Base-by-base conservation (phyloP, 371 early-diverging fungal genomes). In the Rhizomucor pusillus region DNA sequence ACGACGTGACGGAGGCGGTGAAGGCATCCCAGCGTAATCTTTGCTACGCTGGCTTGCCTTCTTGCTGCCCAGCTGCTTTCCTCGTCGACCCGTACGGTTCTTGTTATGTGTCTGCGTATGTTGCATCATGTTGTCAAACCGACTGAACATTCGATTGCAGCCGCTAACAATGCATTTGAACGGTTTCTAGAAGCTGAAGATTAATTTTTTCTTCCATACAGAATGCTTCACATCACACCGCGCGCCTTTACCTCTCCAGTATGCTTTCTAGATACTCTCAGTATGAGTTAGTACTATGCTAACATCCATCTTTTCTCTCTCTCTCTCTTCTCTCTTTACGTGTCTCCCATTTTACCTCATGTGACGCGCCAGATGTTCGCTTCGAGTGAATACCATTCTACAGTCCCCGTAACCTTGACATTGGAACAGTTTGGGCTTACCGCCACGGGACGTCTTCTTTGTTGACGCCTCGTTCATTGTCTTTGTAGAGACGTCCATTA, bases 41-140 rank as follows among this genome's bases (percentile, higher is more conserved):
- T 46, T 13, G 41, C 14, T 41, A 41, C 19, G 41, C 16, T 16
- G 14, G 3, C 19, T 5, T 12, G 5, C 16, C 41, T 41, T 14
- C 43, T 56, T 48, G 9, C 23, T n/a, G 10, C 16, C 52, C 5
- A n/a, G 22, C n/a, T 19, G 40, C 24, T 52, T 50, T 10, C 36
- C 18, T 13, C 48, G 47, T 41, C 55, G 33, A 13, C 48, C 35
- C 5, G 45, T 22, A 5, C 37, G 29, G 25, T 23, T 45, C 29
- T 57, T 57, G 16, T 73, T 66, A 48, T 82, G 83, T 0, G 80
- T 82, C 25, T 80, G 80, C 7, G 80, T 82, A 52, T 82, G 83
- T 48, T 82, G 83, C 65, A 82, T 82, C 83, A 82, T 82, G 57
- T 82, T 82, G 60, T 82, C 83, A 43, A 77, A 80, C 0, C 83